phyloP scores from a whole-genome alignment of 495 filamentous ascomycete genomes.

The Neurospora tetrasperma region DNA sequence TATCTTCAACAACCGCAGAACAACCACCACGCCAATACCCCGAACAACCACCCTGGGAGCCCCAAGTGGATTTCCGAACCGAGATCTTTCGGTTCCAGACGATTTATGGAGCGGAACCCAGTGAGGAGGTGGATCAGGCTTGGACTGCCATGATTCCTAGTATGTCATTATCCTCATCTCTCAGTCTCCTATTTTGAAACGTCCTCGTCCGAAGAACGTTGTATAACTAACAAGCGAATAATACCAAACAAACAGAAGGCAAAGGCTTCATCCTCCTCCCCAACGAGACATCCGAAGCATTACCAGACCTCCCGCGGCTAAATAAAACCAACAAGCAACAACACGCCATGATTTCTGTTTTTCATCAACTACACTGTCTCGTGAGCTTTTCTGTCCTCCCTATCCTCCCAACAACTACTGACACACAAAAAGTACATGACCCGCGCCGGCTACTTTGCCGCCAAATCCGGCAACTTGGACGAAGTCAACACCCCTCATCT shows the following conservation, averaged over 20 bases:
- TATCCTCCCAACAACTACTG: not conserved
- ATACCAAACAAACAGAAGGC: not conserved
- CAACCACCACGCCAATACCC: not conserved
- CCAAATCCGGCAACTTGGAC: conserved; percentile 1
- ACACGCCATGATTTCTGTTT: not conserved
- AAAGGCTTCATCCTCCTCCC: not conserved
- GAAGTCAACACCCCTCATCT: conserved; percentile 8
- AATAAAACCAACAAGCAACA: not conserved
- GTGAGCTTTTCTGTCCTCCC: not conserved
- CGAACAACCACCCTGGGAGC: not conserved
- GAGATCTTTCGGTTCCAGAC: conserved; percentile 4
- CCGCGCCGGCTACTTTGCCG: conserved; percentile 1
- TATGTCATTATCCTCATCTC: not conserved
- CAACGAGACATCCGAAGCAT: not conserved
- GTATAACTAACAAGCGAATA: not conserved
- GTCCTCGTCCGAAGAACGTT: not conserved
- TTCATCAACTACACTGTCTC: not conserved
- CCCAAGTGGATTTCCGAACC: not conserved
- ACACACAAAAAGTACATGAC: not conserved
- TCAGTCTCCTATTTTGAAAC: too few species aligned
- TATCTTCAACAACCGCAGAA: too few species aligned
- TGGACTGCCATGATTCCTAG: conserved; percentile 5
- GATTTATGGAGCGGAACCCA: not conserved
- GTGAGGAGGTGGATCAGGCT: not conserved
- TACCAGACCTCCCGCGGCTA: not conserved